Base-by-base conservation (phyloP, 441 rosid genomes). In the Kokia cookei region DNA sequence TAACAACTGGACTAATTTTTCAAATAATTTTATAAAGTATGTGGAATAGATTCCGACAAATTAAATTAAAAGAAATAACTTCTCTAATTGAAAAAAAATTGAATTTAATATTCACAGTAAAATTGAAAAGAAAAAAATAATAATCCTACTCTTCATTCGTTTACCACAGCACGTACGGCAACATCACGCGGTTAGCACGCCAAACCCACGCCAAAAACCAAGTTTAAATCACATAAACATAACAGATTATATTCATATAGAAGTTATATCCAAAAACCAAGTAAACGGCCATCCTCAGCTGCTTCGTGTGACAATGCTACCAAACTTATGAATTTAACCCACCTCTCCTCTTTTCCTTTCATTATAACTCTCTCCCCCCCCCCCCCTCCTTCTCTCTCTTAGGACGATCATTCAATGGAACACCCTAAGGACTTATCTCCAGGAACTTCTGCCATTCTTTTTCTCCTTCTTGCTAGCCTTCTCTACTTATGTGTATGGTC, bases 401-500 rank as follows among this genome's bases (percentile, higher is more conserved):
- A 8, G 4, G 5, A 17, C 17, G 2, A 19, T 63, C 40, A 14
- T 40, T 35, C 73, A 22, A 61, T 72, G 66, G 68, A 72, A 27
- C 69, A 27, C 7, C 13, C 65, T 15, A 72, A 61, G 19, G 19
- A 48, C 60, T 17, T 40, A 7, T 45, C n/a, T n/a, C 45, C 27
- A 14, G 55, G 29, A 72, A 47, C 43, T 29, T 47, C 11, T 32
- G 59, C 58, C 7, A 7, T 72, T 1, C 2, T 47, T 63, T 27
- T 50, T 61, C 43, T 72, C 29, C 75, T 72, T 29, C 29, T 19
- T 1, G 26, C n/a, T 7, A 68, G 60, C 29, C 2, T 17, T 15
- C 59, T 72, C 47, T 72, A 17, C 69, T 45, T 72, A 3, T 27
- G 26, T 37, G n/a, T 61, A 22, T 61, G 58, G 75, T 61, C 75